Evolutionary conservation across 192 early-diverging fungal genomes (phyloP).

Genomic region (Rhizoclosmatium globosum): DNA sequence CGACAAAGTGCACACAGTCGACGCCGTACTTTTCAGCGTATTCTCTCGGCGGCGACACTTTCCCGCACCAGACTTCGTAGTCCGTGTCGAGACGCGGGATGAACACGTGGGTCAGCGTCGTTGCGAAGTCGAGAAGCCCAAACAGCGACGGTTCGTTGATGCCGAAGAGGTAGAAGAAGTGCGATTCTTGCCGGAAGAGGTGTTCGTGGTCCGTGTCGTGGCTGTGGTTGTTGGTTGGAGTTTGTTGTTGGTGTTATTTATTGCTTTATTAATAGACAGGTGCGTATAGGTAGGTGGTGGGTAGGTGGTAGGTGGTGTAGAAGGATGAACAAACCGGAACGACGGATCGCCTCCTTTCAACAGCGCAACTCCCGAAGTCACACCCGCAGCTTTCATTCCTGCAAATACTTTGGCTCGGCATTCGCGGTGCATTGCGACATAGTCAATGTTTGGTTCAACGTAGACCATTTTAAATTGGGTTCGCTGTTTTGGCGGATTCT

Average conservation of each 20-base stretch:
- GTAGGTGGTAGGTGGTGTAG: not conserved
- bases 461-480: not conserved
- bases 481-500: no score
- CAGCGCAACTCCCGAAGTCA: slow-evolving; percentile 2
- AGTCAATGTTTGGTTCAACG: slow-evolving; percentile 18
- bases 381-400: slow-evolving; percentile 7
- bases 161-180: slow-evolving; percentile 87
- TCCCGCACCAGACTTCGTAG: slow-evolving; percentile 86
- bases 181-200: slow-evolving; percentile 61
- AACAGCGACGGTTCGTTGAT: slow-evolving; percentile 76
- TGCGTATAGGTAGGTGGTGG: not conserved
- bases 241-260: not conserved
- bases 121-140: slow-evolving; percentile 72
- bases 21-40: slow-evolving; percentile 70
- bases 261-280: not conserved
- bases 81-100: slow-evolving; percentile 68
- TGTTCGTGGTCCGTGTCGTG: slow-evolving; percentile 82
- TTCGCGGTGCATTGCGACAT: not conserved
- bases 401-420: slow-evolving; percentile 24
- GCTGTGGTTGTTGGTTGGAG: slow-evolving; percentile 40
- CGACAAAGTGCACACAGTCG: slow-evolving; percentile 70
- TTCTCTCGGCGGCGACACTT: slow-evolving; percentile 54
- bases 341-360: slow-evolving; percentile 16
- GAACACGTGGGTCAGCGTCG: slow-evolving; percentile 67
- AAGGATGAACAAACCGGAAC: slow-evolving; percentile 8